phyloP scores from a whole-genome alignment of 2,329 filamentous ascomycete species.

The Xylaria sp. region DNA sequence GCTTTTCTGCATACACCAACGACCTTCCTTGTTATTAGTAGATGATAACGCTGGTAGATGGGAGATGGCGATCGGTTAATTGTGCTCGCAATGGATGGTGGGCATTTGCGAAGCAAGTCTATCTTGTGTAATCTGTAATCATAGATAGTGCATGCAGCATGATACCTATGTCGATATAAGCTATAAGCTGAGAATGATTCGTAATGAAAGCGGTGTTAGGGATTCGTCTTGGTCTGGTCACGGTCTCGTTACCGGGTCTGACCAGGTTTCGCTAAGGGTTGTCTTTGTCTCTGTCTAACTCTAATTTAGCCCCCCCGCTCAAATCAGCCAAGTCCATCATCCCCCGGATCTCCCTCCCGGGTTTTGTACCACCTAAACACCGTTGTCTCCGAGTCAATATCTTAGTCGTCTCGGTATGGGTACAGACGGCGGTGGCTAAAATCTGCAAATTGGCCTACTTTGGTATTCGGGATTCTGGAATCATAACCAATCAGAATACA shows the following conservation, averaged over 20 bases:
- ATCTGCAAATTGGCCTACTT: neutral
- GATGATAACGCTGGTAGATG: neutral
- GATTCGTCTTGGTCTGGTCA: neutral
- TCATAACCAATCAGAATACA: neutral
- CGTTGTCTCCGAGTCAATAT: conserved; percentile 30
- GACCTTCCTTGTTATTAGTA: neutral
- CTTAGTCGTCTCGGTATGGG: neutral
- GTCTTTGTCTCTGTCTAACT: neutral
- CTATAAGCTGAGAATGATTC: neutral
- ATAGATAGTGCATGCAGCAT: neutral
- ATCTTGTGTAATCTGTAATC: neutral
- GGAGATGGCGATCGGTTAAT: neutral
- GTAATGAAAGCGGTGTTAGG: neutral
- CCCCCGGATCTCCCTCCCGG: conserved; percentile 13
- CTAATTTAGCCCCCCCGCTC: conserved; percentile 17
- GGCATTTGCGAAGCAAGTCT: neutral
- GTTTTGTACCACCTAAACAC: conserved; percentile 31
- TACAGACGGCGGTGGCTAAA: neutral
- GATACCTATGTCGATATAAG: neutral
- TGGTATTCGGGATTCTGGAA: neutral
- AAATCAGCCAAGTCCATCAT: conserved; percentile 17
- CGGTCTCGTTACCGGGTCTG: neutral
- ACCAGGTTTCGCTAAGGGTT: neutral
- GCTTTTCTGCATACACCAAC: neutral
- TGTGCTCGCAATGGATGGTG: neutral